Percentiles rank a stretch among this genome's conserved stretches.
Evolutionary conservation across 495 filamentous ascomycete genomes (phyloP).

Genomic region (Glutinoglossum americanum): DNA sequence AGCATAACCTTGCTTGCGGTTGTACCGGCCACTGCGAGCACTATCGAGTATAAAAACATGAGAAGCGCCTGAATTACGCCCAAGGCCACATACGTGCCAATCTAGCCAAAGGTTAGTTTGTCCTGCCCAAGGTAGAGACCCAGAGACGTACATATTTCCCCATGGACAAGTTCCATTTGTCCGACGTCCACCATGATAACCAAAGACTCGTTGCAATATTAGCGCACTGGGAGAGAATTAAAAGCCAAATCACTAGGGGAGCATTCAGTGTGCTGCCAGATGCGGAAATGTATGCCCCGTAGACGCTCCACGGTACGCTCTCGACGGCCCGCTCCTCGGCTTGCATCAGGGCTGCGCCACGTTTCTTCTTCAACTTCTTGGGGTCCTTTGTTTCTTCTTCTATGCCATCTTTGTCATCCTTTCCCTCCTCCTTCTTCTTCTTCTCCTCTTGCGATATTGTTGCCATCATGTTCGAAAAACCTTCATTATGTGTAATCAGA

Average conservation of each 20-base stretch:
- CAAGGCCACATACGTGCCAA: conserved; percentile 67
- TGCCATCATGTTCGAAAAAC: conserved; percentile 64
- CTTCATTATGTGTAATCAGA: conserved; percentile 50
- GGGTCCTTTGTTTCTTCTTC: conserved; percentile 27
- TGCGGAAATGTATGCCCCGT: conserved; percentile 56
- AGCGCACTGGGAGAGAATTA: conserved; percentile 50
- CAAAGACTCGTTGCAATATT: conserved; percentile 79
- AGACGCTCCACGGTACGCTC: conserved; percentile 71
- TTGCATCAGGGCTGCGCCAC: conserved; percentile 57
- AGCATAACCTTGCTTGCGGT: conserved; percentile 65
- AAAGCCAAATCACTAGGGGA: conserved; percentile 37
- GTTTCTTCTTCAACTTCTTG: conserved; percentile 35
- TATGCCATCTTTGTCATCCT: conserved; percentile 22
- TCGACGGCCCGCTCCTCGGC: conserved; percentile 65
- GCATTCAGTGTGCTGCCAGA: conserved; percentile 57
- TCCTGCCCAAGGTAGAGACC: too few relatives aligned
- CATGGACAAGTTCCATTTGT: conserved; percentile 41
- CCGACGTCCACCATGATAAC: conserved; percentile 78
- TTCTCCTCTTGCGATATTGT: conserved; percentile 57
- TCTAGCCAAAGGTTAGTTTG: conserved; percentile 17
- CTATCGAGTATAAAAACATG: conserved; percentile 53
- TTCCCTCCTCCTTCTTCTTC: conserved; percentile 18
- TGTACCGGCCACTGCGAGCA: conserved; percentile 58
- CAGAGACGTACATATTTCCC: conserved; percentile 43
- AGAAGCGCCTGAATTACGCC: conserved; percentile 48